phyloP scores from a whole-genome alignment of 228 moss, liverwort and hornwort species.

The Sphagnum fallax region DNA sequence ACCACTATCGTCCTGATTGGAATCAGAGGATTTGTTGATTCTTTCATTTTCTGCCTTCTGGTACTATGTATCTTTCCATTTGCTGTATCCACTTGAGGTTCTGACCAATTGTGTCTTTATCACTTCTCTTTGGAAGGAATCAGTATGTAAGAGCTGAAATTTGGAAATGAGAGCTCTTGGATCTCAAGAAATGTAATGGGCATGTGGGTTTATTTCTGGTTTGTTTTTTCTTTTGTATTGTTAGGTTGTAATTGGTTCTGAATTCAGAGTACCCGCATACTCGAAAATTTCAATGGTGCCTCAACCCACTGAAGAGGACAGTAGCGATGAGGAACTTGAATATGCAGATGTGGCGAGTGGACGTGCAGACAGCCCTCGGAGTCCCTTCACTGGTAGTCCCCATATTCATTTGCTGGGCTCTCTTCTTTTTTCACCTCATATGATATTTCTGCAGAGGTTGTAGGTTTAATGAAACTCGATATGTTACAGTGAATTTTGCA shows the following conservation, averaged over 20 bases:
- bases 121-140: too few species aligned
- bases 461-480: background rate
- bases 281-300: constrained; percentile 81
- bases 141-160: too few species aligned
- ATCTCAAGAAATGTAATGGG: background rate
- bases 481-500: constrained; percentile 3
- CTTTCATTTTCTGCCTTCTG: too few species aligned
- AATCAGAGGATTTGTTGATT: background rate
- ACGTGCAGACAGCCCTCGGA: constrained; percentile 61
- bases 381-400: constrained; percentile 46
- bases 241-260: constrained; percentile 87
- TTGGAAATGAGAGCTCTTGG: too few species aligned
- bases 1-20: background rate
- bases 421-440: background rate
- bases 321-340: constrained; percentile 93
- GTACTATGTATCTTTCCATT: background rate
- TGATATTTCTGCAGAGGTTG: background rate
- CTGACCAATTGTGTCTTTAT: background rate
- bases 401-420: background rate
- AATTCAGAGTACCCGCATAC: constrained; percentile 75
- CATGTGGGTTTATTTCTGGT: background rate
- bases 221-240: background rate
- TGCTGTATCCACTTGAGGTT: background rate
- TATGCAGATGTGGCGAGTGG: constrained; percentile 78
- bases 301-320: constrained; percentile 84